phyloP scores from a whole-genome alignment of 2,329 filamentous ascomycete species.

The Monilinia vaccinii-corymbosi region DNA sequence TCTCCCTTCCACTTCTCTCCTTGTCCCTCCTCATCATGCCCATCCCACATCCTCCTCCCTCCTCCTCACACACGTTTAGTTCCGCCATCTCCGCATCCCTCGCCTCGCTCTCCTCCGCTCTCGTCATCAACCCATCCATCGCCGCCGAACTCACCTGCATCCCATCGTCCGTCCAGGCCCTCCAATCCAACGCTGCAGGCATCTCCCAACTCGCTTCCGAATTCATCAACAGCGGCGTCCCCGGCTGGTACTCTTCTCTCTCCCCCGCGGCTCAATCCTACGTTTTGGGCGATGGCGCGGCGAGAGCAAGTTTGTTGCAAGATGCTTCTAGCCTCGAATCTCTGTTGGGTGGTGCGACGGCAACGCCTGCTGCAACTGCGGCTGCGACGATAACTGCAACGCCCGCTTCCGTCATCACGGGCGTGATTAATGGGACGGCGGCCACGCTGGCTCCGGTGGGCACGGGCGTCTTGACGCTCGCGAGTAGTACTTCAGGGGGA shows the following conservation, averaged over 20 bases:
- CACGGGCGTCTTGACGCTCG: background rate
- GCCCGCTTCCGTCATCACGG: background rate
- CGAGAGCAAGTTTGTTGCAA: background rate
- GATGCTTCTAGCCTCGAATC: background rate
- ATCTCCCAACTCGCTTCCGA: background rate
- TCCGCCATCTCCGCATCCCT: background rate
- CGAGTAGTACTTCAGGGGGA: background rate
- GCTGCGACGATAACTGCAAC: background rate
- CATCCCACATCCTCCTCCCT: too few species aligned
- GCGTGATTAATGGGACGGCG: background rate
- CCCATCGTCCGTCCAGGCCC: slow-evolving; percentile 2
- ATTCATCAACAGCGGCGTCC: background rate
- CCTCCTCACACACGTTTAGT: background rate
- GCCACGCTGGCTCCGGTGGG: background rate
- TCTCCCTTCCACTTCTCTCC: background rate
- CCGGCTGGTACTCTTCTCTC: slow-evolving; percentile 1
- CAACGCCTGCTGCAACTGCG: background rate
- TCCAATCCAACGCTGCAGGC: background rate
- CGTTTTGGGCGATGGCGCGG: background rate
- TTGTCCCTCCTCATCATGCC: background rate
- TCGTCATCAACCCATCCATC: background rate
- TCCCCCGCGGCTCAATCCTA: background rate
- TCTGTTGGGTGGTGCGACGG: background rate
- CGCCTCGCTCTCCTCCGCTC: background rate
- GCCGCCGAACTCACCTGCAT: background rate